Evolutionary conservation across 495 filamentous ascomycete species (phyloP), one percentile per base, ranked within the genome.

Genomic region (Penicillium malachiteum): DNA sequence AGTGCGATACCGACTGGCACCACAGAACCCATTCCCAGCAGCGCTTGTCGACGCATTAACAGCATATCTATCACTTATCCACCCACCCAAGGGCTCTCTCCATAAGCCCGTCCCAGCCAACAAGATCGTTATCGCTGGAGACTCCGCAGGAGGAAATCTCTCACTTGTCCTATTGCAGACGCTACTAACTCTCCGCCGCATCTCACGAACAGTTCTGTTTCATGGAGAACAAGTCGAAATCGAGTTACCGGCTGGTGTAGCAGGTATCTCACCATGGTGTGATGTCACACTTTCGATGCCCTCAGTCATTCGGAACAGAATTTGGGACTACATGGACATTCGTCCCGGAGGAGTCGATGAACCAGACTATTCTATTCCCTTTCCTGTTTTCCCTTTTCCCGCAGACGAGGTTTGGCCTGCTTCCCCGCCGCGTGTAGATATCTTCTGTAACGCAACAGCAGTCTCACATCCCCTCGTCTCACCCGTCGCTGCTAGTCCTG

Each of bases 1-100:
- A 39, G 84, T 95, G 10, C 85, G 91, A n/a, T 97, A 97, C 69
- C 83, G 93, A 16, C 82, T 97, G 2, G 84, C 91, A 8, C 93
- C 93, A 6, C 89, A 96, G 64, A 71, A 88, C 54, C 81, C 91
- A 9, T 96, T 96, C 69, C 91, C 91, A 7, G 79, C 89, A 1
- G 89, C 89, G 5, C 72, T 97, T 8, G 76, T 96, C 38, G 93
- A 97, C 59, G 89, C 84, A n/a, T 69, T 96, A 5, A 76, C 86
- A 14, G 86, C 88, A 1, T 97, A 97, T 61, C 80, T 97, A 8
- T 84, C 81, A 3, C 84, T 97, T 30, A 80, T 96, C 8, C 87
- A 91, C 57, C 92, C 92, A 13, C 89, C 89, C 0, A 71, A 82
- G 0, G 88, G 81, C 37, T 84, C 91, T 3, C 77, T 86, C 52